Conservation (phyloP, 805 yeast genomes). For the Cyberlindnera samutprakarnensis region DNA sequence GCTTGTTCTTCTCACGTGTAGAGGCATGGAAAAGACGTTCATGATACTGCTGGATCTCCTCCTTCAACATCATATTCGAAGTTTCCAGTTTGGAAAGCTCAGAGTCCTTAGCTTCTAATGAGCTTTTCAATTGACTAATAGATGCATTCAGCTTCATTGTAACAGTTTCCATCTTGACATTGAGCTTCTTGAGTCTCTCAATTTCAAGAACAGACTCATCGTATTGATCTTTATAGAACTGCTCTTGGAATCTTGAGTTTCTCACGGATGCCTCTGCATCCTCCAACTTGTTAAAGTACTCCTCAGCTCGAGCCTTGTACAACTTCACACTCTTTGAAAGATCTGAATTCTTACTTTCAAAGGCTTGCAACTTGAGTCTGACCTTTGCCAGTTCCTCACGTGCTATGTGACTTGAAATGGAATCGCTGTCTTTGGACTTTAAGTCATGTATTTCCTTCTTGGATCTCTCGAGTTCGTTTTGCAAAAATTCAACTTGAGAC, state of each 20-base stretch:
- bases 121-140: constrained; percentile 45
- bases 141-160: constrained; percentile 45
- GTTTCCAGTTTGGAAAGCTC: constrained; percentile 44
- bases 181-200: constrained; percentile 42
- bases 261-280: constrained; percentile 68
- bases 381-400: constrained; percentile 36
- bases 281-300: constrained; percentile 65
- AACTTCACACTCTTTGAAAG: constrained; percentile 46
- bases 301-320: constrained; percentile 68
- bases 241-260: constrained; percentile 56
- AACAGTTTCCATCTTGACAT: constrained; percentile 43
- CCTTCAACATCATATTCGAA: constrained; percentile 42
- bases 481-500: constrained; percentile 34
- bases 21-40: constrained; percentile 34
- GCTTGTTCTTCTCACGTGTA: constrained; percentile 32
- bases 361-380: constrained; percentile 49
- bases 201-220: constrained; percentile 42
- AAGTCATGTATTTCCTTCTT: constrained; percentile 16
- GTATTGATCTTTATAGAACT: constrained; percentile 42
- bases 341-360: constrained; percentile 48
- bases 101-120: constrained; percentile 47
- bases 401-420: constrained; percentile 19
- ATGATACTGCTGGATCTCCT: constrained; percentile 46
- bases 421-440: constrained; percentile 11
- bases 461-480: constrained; percentile 33